Percentiles rank a stretch among this genome's conserved stretches.
These are phyloP conservation scores for Kurtzmaniella quercitrusa DNA, from an alignment of 1,139 yeast species.

Conservation along the genomic window DNA sequence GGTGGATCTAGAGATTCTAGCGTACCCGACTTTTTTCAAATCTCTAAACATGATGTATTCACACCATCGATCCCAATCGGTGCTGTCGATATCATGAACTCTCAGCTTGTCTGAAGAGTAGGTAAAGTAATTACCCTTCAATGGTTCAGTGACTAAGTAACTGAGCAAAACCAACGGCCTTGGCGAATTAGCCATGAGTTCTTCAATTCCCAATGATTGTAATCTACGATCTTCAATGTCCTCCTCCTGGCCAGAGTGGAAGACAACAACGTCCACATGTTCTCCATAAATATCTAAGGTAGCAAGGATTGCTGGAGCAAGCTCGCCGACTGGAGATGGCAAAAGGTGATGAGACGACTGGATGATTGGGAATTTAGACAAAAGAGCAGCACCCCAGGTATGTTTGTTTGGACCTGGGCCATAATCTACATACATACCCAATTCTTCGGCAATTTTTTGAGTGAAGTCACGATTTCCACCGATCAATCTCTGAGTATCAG, in stretches of 20 bases:
- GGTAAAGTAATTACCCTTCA: conserved; percentile 85
- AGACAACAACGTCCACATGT: conserved; percentile 84
- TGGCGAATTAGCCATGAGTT: conserved; percentile 72
- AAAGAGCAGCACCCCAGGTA: conserved; percentile 94
- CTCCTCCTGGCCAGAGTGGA: conserved; percentile 98
- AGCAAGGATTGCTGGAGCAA: conserved; percentile 97
- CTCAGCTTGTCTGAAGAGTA: conserved; percentile 81
- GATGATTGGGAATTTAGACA: conserved; percentile 90
- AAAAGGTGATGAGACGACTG: conserved; percentile 85
- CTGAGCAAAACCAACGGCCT: conserved; percentile 82
- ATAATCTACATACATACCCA: conserved; percentile 91
- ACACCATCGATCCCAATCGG: conserved; percentile 98
- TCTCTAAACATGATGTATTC: conserved; percentile 89
- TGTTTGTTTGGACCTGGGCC: conserved; percentile 98
- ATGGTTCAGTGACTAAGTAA: conserved; percentile 84
- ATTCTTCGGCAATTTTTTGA: conserved; percentile 85
- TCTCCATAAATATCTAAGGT: conserved; percentile 89
- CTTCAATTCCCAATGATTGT: conserved; percentile 74
- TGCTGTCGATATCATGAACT: conserved; percentile 88
- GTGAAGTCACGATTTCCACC: conserved; percentile 96
- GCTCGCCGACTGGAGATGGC: conserved; percentile 95
- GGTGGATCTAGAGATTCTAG: conserved; percentile 87
- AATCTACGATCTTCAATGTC: conserved; percentile 89
- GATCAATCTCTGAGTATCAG: conserved; percentile 88
- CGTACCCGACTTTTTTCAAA: conserved; percentile 85